Evolutionary conservation across 257 asterid species (phyloP), one percentile per base, ranked within the genome.

Genomic region (Perilla frutescens): DNA sequence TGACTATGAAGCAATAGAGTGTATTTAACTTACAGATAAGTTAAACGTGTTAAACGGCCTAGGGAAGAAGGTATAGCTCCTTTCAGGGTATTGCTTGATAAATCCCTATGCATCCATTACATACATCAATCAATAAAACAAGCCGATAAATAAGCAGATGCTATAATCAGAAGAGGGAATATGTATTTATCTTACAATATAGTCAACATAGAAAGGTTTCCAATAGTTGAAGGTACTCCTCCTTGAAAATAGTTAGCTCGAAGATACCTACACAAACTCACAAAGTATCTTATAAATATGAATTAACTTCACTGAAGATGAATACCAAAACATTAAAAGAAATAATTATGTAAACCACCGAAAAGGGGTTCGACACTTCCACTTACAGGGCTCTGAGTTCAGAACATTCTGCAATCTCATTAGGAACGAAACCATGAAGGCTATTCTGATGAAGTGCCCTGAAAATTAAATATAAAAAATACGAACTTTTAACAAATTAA

Each of bases 391-490:
- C 99, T 86, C 99, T 84, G 62, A 95, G 84, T 62, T 90, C 90
- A 72, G 92, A 82, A 82, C 97, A 95, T 57, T 81, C 78, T 29
- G 82, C 81, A 78, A 95, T 87, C 58, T 90, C 98, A 71, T 71
- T 81, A 4, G 98, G 99, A 76, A 95, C 92, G 44, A 37, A 43
- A 37, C 99, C 96, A 78, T 92, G 98, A 50, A 92, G 93, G 64
- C 87, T 86, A 78, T 95, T 95, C 84, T 89, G 96, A 72, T 92
- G 97, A 78, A 95, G 97, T 34, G 98, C 98, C 89, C 99, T 95
- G 58, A 65, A 65, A 80, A 77, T 62, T 20, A 20, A 20, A 47
- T 49, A 29, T 34, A 60, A 36, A 36, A 55, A 36, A 15, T 2
- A 5, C 12, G 45, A 63, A 79, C 5, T 12, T 20, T 66, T 15